A percentile compares a stretch with the other conserved stretches of the same genome.
Conservation (phyloP, 1,139 yeast genomes). For the Pichia inconspicua region DNA sequence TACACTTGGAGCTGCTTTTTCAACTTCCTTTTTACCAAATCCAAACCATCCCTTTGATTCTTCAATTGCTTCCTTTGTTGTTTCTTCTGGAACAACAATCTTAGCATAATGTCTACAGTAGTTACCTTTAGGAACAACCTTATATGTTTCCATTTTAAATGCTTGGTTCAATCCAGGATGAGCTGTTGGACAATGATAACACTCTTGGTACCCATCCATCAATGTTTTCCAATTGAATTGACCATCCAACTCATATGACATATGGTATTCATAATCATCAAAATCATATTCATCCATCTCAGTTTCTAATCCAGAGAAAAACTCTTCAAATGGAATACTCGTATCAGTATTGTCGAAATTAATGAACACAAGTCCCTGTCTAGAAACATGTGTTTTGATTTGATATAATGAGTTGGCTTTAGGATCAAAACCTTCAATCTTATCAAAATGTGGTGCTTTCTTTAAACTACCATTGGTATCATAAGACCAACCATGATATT, state of each 20-base stretch:
- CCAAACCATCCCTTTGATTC: constrained; percentile 43
- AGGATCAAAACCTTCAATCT: constrained; percentile 50
- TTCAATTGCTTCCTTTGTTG: constrained; percentile 32
- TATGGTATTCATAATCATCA: constrained; percentile 52
- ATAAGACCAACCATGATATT: constrained; percentile 62
- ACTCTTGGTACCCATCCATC: constrained; percentile 62
- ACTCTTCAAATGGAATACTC: constrained; percentile 40
- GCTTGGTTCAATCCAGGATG: constrained; percentile 54
- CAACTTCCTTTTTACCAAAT: constrained; percentile 33
- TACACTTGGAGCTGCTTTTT: constrained; percentile 5
- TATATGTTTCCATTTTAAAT: constrained; percentile 56
- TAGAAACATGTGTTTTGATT: constrained; percentile 46
- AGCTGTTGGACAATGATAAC: constrained; percentile 61
- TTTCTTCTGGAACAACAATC: constrained; percentile 38
- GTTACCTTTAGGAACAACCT: constrained; percentile 50
- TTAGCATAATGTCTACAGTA: constrained; percentile 58
- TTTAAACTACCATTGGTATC: constrained; percentile 49
- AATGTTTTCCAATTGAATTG: constrained; percentile 59
- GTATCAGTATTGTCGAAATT: constrained; percentile 39
- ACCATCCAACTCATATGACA: constrained; percentile 59
- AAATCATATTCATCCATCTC: constrained; percentile 54
- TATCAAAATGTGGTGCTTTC: constrained; percentile 55
- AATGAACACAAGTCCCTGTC: constrained; percentile 49
- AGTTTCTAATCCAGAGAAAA: constrained; percentile 42
- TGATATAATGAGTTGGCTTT: constrained; percentile 48